Evolutionary conservation across 192 early-diverging fungal species (phyloP).

Genomic region (Backusella mclennaniae): DNA sequence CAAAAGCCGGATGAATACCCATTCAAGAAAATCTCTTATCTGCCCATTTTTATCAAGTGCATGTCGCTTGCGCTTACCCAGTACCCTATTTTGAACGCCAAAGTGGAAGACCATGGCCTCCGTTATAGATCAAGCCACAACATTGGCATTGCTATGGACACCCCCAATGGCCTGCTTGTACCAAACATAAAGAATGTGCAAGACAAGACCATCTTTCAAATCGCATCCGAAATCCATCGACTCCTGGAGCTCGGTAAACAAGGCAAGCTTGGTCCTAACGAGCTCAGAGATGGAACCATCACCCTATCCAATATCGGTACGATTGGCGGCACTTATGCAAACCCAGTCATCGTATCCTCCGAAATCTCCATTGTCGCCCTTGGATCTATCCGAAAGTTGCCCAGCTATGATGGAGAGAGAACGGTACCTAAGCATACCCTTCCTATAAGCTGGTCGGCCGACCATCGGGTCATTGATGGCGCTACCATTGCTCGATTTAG

Average conservation of each 20-base stretch:
- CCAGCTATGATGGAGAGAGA: constrained; percentile 45
- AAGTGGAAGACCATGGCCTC: constrained; percentile 55
- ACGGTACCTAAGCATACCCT: constrained; percentile 74
- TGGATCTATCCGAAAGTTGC: constrained; percentile 78
- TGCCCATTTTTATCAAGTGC: constrained; percentile 97
- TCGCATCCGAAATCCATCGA: constrained; percentile 82
- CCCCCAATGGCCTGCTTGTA: constrained; percentile 87
- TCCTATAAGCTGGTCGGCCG: constrained; percentile 87
- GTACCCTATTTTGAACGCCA: constrained; percentile 87
- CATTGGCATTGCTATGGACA: constrained; percentile 97
- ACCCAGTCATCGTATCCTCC: constrained; percentile 81
- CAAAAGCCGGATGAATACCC: constrained; percentile 42
- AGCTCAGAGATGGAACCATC: constrained; percentile 84
- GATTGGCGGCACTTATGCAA: constrained; percentile 90
- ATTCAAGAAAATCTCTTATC: constrained; percentile 82
- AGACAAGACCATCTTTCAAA: constrained; percentile 80
- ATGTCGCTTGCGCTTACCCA: constrained; percentile 75
- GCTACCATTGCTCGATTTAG: constrained; percentile 94
- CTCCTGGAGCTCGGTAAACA: constrained; percentile 66
- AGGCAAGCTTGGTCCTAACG: constrained; percentile 58
- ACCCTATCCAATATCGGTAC: constrained; percentile 95
- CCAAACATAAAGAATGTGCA: constrained; percentile 95
- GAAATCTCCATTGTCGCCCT: constrained; percentile 92
- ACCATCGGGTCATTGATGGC: constrained; percentile 95
- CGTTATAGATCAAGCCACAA: constrained; percentile 80